A percentile compares a stretch with the other conserved stretches of the same genome.
Evolutionary conservation across 495 filamentous ascomycete species (phyloP).

Genomic region (Podospora appendiculata): DNA sequence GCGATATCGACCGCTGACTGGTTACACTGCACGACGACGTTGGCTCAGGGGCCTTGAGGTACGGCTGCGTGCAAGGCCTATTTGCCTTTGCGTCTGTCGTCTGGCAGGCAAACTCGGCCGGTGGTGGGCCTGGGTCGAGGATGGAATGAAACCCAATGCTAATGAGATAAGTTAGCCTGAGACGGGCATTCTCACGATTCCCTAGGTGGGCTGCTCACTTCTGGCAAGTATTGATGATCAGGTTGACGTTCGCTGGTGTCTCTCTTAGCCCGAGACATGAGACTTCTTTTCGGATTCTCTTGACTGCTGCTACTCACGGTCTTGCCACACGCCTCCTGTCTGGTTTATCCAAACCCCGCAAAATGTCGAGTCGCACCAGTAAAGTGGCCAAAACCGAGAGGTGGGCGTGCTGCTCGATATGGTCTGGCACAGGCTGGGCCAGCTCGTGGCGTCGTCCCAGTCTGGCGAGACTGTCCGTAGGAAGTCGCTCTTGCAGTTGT

Average conservation of each 20-base stretch:
- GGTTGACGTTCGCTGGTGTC: slow-evolving; percentile 31
- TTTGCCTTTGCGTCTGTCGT: neutral
- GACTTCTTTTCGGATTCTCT: neutral
- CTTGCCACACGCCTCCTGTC: slow-evolving; percentile 22
- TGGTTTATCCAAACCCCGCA: slow-evolving; percentile 33
- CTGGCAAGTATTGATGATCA: slow-evolving; percentile 41
- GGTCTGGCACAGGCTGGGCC: slow-evolving; percentile 9
- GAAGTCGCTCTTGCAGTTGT: slow-evolving; percentile 17
- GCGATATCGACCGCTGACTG: no score
- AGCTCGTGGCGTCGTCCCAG: slow-evolving; percentile 11
- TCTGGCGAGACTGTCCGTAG: slow-evolving; percentile 4
- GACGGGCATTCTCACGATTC: neutral
- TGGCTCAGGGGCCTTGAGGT: no score
- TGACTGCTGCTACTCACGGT: slow-evolving; percentile 31
- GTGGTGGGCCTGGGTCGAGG: slow-evolving; percentile 32
- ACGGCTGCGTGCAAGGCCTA: no score
- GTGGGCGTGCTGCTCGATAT: slow-evolving; percentile 8
- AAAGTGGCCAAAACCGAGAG: slow-evolving; percentile 29
- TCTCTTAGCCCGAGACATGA: slow-evolving; percentile 14
- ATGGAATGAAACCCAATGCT: slow-evolving; percentile 31
- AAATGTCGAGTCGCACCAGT: slow-evolving; percentile 37
- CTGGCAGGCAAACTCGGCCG: slow-evolving; percentile 12
- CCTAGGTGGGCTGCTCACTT: slow-evolving; percentile 25
- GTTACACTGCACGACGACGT: no score
- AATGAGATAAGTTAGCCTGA: neutral